These are phyloP conservation scores for Pseudevernia furfuracea DNA, from an alignment of 495 filamentous ascomycete species.

Conservation along the genomic window DNA sequence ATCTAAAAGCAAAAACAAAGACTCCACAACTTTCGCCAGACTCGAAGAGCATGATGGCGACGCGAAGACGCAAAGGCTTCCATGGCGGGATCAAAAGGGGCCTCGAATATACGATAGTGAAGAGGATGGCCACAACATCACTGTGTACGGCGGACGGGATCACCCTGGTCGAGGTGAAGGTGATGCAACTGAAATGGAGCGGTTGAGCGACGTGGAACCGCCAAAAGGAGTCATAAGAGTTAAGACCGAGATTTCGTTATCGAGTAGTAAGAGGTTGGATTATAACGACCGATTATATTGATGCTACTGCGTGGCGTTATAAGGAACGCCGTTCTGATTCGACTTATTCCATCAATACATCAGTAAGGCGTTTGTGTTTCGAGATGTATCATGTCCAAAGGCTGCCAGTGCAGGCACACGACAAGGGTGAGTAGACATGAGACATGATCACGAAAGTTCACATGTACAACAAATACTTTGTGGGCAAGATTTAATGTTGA, in stretches of 20 bases:
- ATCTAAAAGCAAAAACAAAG: neutral
- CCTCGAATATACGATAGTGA: neutral
- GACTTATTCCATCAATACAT: neutral
- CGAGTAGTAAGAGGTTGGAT: neutral
- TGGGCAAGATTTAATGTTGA: no score
- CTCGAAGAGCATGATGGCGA: neutral
- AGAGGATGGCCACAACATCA: neutral
- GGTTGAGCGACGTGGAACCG: neutral
- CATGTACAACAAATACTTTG: neutral
- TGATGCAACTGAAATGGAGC: neutral
- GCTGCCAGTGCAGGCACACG: neutral
- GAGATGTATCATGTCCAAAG: neutral
- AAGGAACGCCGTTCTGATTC: neutral
- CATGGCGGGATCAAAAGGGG: neutral
- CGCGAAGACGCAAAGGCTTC: neutral
- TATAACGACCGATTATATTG: neutral
- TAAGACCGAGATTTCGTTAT: neutral
- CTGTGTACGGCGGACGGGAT: neutral
- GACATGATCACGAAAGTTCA: neutral
- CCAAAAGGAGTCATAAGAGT: neutral
- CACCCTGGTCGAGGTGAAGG: neutral
- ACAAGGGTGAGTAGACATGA: neutral
- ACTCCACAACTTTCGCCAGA: neutral
- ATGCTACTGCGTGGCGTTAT: no score
- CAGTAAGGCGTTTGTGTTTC: neutral